Percentiles rank a stretch among this genome's conserved stretches.
Conservation (phyloP, 805 yeast species). For the Kazachstania martiniae region DNA sequence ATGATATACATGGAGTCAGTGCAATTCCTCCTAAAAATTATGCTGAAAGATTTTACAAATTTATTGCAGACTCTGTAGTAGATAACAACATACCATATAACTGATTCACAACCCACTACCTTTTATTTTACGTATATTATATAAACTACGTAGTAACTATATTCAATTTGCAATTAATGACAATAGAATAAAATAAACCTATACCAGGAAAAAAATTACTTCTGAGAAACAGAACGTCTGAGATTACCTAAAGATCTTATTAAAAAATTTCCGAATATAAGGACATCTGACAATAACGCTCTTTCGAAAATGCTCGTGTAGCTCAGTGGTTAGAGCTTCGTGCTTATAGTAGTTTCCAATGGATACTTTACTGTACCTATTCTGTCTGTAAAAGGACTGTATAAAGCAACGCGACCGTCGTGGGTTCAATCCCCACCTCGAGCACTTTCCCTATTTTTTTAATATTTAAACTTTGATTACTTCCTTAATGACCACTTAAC, state of each 20-base stretch:
- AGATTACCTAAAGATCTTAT: too few species aligned
- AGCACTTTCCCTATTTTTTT: constrained; percentile 32
- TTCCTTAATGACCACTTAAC: too few species aligned
- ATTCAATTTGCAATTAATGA: too few species aligned
- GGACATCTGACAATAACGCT: too few species aligned
- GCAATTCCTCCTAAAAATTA: constrained; percentile 87
- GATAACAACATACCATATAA: not conserved
- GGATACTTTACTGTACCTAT: constrained; percentile 20
- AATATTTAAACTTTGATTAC: too few species aligned
- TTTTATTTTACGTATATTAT: too few species aligned
- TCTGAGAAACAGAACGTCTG: too few species aligned
- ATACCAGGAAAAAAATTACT: too few species aligned
- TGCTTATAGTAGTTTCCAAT: constrained; percentile 50
- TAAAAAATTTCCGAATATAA: too few species aligned
- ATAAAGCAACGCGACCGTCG: constrained; percentile 66
- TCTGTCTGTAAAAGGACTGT: constrained; percentile 14
- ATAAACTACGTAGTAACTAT: too few species aligned
- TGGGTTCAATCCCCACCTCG: constrained; percentile 71
- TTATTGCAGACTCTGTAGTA: constrained; percentile 36
- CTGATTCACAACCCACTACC: too few species aligned
- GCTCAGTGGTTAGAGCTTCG: constrained; percentile 77
- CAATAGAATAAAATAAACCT: too few species aligned
- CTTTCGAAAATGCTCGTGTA: constrained; percentile 42
- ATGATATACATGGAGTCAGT: constrained; percentile 59
- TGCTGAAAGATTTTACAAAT: constrained; percentile 73